Evolutionary conservation across 441 rosid species (phyloP).

Genomic region (Syzygium syzygioides): DNA sequence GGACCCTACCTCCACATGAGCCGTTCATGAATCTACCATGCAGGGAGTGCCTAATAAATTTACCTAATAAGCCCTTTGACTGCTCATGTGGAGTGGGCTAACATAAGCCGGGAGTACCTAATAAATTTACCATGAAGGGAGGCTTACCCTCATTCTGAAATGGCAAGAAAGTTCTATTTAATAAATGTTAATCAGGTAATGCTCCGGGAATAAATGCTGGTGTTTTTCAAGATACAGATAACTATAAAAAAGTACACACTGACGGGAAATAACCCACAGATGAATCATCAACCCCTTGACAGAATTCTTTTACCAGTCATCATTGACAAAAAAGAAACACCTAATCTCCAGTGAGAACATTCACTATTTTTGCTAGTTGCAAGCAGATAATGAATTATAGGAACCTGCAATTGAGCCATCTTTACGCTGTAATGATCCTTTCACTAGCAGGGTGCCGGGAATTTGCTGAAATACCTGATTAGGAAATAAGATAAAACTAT

Average conservation of each 20-base stretch:
- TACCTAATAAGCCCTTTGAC: background rate
- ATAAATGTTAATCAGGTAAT: background rate
- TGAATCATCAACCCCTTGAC: background rate
- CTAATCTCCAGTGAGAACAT: background rate
- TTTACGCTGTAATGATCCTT: conserved; percentile 62
- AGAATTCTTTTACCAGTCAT: background rate
- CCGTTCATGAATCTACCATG: background rate
- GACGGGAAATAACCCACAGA: background rate
- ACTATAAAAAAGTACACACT: background rate
- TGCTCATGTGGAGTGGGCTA: background rate
- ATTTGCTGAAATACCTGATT: conserved; percentile 76
- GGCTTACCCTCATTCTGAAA: background rate
- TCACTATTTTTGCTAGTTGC: background rate
- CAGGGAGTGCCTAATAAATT: background rate
- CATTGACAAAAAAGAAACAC: background rate
- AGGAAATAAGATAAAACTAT: background rate
- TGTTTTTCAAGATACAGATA: background rate
- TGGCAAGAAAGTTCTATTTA: background rate
- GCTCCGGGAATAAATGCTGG: background rate
- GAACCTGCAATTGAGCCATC: conserved; percentile 54
- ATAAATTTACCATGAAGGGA: background rate
- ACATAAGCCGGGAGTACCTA: background rate
- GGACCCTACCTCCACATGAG: background rate
- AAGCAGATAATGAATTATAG: background rate
- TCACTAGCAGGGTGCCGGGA: conserved; percentile 76